Evolutionary conservation across 495 filamentous ascomycete genomes (phyloP), one percentile per base, ranked within the genome.

Genomic region (Neurospora africana): DNA sequence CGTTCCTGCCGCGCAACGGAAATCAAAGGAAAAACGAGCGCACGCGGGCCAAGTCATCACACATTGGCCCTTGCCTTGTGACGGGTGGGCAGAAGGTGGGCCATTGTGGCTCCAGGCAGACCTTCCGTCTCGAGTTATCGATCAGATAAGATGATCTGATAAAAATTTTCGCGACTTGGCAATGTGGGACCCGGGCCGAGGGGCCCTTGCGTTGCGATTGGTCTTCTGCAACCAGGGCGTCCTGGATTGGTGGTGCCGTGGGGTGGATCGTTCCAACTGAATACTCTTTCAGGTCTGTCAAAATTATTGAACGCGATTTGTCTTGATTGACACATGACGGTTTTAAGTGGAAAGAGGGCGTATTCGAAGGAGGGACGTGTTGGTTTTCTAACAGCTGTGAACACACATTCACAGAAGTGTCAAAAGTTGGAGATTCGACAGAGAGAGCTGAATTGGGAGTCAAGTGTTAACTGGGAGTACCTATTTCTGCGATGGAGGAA

Each of bases 81-180:
- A 53, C 10, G 44, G 9, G 47, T 27, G 44, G 44, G 44, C n/a
- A 33, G n/a, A 47, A 47, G 47, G 47, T 58, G 53, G 53, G 27
- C 15, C 53, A 33, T 65, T 65, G n/a, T n/a, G 27, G 53, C 53
- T 33, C 15, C 53, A 33, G 17, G 17, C 41, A 47, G 40, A 8
- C 30, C 30, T 33, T n/a, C n/a, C n/a, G n/a, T n/a, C n/a, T n/a
- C 30, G 17, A 35, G 17, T 72, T 69, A 72, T 72, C 71, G 68
- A 74, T 74, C 72, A 58, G 72, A 74, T 74, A 71, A 74, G 72
- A 74, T 70, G 69, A 70, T 70, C 69, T 1, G 69, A 75, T 75
- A 75, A 75, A 75, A 75, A 53, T 43, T 74, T 72, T 38, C 35
- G 35, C 40, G 30, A 30, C 9, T 65, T 65, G 53, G 53, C 53